A percentile compares a stretch with the other conserved stretches of the same genome.
phyloP scores from a whole-genome alignment of 805 yeast genomes.

The Saccharomycopsis sp. region DNA sequence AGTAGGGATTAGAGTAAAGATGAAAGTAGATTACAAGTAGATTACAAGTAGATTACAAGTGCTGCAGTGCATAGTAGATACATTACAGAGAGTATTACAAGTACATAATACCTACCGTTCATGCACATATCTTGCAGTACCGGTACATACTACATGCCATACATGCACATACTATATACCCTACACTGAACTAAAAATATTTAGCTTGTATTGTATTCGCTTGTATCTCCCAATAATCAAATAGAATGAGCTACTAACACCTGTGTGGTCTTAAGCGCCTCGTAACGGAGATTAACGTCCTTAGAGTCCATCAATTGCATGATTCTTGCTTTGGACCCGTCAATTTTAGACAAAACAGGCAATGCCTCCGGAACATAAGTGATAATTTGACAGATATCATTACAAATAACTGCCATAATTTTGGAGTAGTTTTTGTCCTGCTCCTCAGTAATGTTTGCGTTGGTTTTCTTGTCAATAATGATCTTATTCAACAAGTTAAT shows the following conservation, averaged over 20 bases:
- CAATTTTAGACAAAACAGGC: slow-evolving; percentile 43
- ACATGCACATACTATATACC: no score
- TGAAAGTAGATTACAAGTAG: not conserved
- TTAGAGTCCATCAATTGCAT: slow-evolving; percentile 78
- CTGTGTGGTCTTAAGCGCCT: slow-evolving; percentile 95
- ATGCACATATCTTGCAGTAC: no score
- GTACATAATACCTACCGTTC: no score
- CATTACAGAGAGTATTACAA: no score
- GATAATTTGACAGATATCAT: slow-evolving; percentile 58
- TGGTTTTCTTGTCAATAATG: slow-evolving; percentile 25
- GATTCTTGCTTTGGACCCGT: slow-evolving; percentile 62
- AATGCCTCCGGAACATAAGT: slow-evolving; percentile 57
- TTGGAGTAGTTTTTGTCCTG: slow-evolving; percentile 30
- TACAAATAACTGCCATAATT: slow-evolving; percentile 56
- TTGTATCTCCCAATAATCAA: no score
- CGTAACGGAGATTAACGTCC: slow-evolving; percentile 85
- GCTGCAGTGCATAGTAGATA: no score
- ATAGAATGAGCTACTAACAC: slow-evolving; percentile 72
- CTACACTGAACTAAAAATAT: no score
- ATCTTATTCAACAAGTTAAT: slow-evolving; percentile 41
- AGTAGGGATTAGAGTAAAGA: not conserved
- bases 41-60: no score
- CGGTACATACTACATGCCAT: no score
- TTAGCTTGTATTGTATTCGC: no score
- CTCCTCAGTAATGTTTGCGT: slow-evolving; percentile 27